A percentile compares a stretch with the other conserved stretches of the same genome.
Conservation (phyloP, 2,329 filamentous ascomycete genomes). For the Diaporthe sp. region DNA sequence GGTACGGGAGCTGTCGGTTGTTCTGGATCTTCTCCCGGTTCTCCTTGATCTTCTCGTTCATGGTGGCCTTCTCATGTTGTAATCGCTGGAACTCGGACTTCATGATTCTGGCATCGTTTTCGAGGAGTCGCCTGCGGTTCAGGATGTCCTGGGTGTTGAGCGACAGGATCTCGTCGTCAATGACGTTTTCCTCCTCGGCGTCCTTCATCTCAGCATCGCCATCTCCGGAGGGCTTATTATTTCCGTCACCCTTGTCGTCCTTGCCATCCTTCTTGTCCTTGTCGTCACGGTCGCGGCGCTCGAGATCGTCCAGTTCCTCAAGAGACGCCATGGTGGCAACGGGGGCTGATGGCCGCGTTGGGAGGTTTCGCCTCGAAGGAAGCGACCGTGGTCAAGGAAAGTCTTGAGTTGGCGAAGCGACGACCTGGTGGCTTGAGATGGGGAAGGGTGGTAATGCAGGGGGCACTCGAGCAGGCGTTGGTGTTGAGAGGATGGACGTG, state of each 20-base stretch:
- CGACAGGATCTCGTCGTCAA: conserved; percentile 94
- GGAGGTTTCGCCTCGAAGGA: background rate
- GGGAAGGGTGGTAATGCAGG: background rate
- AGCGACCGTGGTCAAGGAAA: background rate
- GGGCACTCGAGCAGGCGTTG: conserved; percentile 13
- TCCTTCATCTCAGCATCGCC: conserved; percentile 95
- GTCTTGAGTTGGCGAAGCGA: background rate
- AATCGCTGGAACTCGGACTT: conserved; percentile 95
- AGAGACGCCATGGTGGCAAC: conserved; percentile 81
- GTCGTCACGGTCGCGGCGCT: conserved; percentile 84
- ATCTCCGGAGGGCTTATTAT: conserved; percentile 69
- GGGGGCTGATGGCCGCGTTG: background rate
- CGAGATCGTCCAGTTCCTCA: conserved; percentile 91
- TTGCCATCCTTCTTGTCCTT: conserved; percentile 57
- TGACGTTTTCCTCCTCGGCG: conserved; percentile 80
- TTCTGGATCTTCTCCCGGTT: conserved; percentile 99
- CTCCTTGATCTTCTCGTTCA: conserved; percentile 99
- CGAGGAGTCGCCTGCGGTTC: conserved; percentile 89
- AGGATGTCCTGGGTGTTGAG: conserved; percentile 96
- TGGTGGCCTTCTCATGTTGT: conserved; percentile 93
- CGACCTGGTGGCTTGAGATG: background rate
- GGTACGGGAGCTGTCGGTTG: conserved; percentile 98
- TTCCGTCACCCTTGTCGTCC: conserved; percentile 70
- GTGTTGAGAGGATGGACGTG: background rate
- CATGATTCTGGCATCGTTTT: conserved; percentile 99